Evolutionary conservation across 192 early-diverging fungal genomes (phyloP).

Genomic region (Coemansia sp.): DNA sequence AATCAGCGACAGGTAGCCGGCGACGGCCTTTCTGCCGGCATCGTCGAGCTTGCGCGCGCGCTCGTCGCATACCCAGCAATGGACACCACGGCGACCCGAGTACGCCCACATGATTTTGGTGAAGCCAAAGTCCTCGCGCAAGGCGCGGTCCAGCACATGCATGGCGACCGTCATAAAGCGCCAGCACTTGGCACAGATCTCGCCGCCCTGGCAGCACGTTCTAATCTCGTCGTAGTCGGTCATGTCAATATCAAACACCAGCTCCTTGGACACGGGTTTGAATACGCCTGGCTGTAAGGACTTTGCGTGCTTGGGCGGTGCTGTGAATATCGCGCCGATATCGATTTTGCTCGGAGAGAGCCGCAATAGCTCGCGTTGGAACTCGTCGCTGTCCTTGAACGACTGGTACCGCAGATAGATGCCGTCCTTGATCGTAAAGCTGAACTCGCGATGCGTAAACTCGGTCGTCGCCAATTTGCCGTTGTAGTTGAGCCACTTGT

Average conservation of each 20-base stretch:
- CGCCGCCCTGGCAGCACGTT: conserved; percentile 90
- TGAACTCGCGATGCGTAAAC: conserved; percentile 91
- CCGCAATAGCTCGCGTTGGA: conserved; percentile 76
- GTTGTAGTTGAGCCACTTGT: conserved; percentile 79
- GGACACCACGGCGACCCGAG: conserved; percentile 94
- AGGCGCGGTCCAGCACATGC: conserved; percentile 77
- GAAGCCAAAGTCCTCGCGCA: conserved; percentile 96
- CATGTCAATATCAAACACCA: conserved; percentile 99
- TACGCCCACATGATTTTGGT: conserved; percentile 94
- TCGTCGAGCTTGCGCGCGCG: conserved; percentile 78
- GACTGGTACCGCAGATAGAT: conserved; percentile 92
- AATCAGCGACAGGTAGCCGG: conserved; percentile 80
- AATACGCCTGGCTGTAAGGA: conserved; percentile 72
- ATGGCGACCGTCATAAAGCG: conserved; percentile 92
- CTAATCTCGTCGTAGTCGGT: conserved; percentile 98
- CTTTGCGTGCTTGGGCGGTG: conserved; percentile 82
- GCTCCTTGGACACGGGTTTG: conserved; percentile 79
- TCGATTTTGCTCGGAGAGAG: conserved; percentile 92
- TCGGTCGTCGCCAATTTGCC: conserved; percentile 62
- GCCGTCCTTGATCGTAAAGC: conserved; percentile 80
- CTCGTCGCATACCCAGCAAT: conserved; percentile 98
- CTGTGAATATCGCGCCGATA: conserved; percentile 95
- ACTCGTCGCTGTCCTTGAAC: conserved; percentile 69
- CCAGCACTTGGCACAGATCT: conserved; percentile 93
- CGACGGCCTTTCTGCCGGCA: conserved; percentile 80